These are phyloP conservation scores for Fomitopsis betulina DNA, from an alignment of 1,284 basidiomycete species.

Conservation along the genomic window DNA sequence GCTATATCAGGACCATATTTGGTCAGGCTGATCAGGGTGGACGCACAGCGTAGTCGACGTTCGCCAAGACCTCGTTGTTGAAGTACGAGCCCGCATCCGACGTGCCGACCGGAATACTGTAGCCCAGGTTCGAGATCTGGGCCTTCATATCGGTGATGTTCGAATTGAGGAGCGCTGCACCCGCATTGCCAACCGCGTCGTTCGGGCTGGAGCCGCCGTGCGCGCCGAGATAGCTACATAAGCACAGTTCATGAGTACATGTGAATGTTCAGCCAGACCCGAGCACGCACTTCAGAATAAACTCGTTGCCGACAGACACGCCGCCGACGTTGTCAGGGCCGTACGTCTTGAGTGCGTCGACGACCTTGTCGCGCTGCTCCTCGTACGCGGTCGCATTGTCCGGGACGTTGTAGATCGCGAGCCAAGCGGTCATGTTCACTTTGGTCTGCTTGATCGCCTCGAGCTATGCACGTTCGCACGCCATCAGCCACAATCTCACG, in stretches of 20 bases:
- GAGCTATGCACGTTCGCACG: slow-evolving; percentile 35
- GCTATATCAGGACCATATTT: background rate
- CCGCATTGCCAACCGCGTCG: slow-evolving; percentile 48
- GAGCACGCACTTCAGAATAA: slow-evolving; percentile 65
- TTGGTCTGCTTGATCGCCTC: slow-evolving; percentile 87
- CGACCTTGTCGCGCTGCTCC: slow-evolving; percentile 67
- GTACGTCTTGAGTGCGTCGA: slow-evolving; percentile 70
- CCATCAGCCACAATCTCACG: background rate
- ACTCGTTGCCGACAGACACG: slow-evolving; percentile 81
- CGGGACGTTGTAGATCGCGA: slow-evolving; percentile 74
- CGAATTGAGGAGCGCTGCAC: slow-evolving; percentile 50
- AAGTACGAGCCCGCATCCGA: slow-evolving; percentile 89
- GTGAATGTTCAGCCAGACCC: background rate
- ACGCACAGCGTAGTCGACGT: slow-evolving; percentile 74
- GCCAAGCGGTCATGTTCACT: slow-evolving; percentile 80
- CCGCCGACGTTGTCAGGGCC: slow-evolving; percentile 79
- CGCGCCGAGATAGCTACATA: slow-evolving; percentile 47
- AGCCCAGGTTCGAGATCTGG: slow-evolving; percentile 48
- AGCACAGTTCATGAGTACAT: slow-evolving; percentile 1
- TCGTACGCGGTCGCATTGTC: slow-evolving; percentile 67
- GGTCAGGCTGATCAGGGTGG: background rate
- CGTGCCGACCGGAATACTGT: slow-evolving; percentile 77
- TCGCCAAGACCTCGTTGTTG: slow-evolving; percentile 63
- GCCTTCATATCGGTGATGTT: slow-evolving; percentile 64
- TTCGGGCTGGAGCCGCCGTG: slow-evolving; percentile 44